Conservation (phyloP, 768 basidiomycete genomes). For the Pleurotus sapidus region DNA sequence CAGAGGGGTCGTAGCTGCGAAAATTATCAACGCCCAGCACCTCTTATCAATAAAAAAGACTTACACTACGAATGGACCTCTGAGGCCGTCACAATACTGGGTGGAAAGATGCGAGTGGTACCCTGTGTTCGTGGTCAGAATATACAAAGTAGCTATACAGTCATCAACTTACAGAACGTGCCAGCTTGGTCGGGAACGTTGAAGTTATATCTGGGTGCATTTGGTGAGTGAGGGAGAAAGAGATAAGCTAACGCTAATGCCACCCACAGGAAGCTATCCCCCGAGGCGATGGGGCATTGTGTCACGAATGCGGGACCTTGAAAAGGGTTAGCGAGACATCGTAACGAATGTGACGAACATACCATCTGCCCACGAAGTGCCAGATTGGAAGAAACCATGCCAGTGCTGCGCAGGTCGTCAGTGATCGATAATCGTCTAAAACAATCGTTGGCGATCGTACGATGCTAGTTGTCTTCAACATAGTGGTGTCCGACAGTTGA, state of each 20-base stretch:
- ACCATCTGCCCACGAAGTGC: conserved; percentile 32
- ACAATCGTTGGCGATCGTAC: too few species aligned
- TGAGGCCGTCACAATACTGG: conserved; percentile 40
- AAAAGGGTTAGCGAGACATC: too few species aligned
- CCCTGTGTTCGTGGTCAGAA: too few species aligned
- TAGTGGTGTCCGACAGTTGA: conserved; percentile 40
- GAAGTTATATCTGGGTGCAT: neutral
- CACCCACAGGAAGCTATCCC: conserved; percentile 2
- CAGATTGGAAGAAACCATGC: conserved; percentile 30
- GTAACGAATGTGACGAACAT: too few species aligned
- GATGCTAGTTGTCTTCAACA: conserved; percentile 49
- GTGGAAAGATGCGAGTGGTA: conserved; percentile 18
- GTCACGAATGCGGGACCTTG: conserved; percentile 6
- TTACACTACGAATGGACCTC: conserved; percentile 20
- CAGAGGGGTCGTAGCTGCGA: conserved; percentile 27
- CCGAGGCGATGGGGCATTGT: conserved; percentile 4
- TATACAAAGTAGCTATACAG: too few species aligned
- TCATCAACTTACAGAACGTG: conserved; percentile 23
- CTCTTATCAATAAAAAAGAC: too few species aligned
- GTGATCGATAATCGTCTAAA: too few species aligned
- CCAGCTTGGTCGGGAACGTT: conserved; percentile 21
- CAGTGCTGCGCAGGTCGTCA: conserved; percentile 20
- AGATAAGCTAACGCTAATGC: too few species aligned
- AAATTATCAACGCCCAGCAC: too few species aligned
- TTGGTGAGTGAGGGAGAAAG: too few species aligned